These are phyloP conservation scores for Theobroma cacao DNA, from an alignment of 345 rosid species.

Conservation along the genomic window DNA sequence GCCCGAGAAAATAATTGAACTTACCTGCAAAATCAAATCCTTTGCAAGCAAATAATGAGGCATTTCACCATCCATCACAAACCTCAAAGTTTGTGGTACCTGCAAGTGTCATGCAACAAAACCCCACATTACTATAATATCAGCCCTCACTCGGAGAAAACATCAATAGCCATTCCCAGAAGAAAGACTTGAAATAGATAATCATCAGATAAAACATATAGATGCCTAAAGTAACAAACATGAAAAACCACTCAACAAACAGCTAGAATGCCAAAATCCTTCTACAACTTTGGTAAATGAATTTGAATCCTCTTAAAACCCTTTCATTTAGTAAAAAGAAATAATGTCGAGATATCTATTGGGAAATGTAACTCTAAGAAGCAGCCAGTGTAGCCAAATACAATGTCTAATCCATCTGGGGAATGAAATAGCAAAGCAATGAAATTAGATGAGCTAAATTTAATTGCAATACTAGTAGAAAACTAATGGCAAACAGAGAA, in stretches of 20 bases:
- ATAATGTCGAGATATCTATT: not conserved
- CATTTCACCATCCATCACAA: slow-evolving; percentile 97
- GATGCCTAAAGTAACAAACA: not conserved
- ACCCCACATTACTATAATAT: not conserved
- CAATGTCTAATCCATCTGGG: not conserved
- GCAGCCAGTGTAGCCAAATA: not conserved
- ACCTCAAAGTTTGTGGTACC: slow-evolving; percentile 94
- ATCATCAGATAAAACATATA: not conserved
- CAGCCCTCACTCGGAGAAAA: not conserved
- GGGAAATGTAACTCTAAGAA: not conserved
- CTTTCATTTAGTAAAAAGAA: not conserved
- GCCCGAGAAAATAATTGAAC: slow-evolving; percentile 13
- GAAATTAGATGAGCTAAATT: not conserved
- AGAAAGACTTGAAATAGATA: not conserved
- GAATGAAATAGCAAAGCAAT: not conserved
- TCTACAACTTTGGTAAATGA: not conserved
- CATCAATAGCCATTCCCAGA: not conserved
- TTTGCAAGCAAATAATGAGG: slow-evolving; percentile 84
- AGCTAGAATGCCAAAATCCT: not conserved
- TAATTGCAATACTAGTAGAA: not conserved
- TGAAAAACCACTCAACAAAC: not conserved
- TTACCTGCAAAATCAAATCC: slow-evolving; percentile 96
- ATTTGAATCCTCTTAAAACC: not conserved
- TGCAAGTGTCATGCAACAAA: slow-evolving; percentile 26
- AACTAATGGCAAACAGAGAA: too few species aligned